These are phyloP conservation scores for Solanum gracilifrons DNA, from an alignment of 257 asterid genomes.

Conservation along the genomic window DNA sequence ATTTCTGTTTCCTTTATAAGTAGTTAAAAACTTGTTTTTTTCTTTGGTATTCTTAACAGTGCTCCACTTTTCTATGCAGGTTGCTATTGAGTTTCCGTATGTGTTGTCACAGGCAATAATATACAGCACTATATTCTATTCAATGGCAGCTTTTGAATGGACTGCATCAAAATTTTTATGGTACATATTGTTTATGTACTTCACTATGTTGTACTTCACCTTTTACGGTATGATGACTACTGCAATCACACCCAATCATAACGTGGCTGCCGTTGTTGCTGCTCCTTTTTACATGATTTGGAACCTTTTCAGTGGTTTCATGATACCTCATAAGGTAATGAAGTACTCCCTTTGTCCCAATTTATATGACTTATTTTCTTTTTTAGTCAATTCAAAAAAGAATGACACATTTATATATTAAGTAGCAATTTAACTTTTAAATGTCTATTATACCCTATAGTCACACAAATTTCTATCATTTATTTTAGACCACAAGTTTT, in stretches of 20 bases:
- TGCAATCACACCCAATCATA: constrained; percentile 89
- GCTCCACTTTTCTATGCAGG: constrained; percentile 37
- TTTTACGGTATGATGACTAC: constrained; percentile 96
- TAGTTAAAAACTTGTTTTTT: neutral
- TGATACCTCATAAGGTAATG: constrained; percentile 92
- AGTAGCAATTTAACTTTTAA: no score
- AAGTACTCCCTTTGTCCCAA: neutral
- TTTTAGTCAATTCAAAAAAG: neutral
- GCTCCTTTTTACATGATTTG: constrained; percentile 96
- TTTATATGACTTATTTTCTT: neutral
- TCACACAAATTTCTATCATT: neutral
- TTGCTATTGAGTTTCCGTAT: constrained; percentile 77
- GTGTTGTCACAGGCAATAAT: constrained; percentile 57
- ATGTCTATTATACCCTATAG: neutral
- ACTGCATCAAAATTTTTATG: constrained; percentile 43
- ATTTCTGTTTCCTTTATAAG: neutral
- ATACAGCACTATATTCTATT: constrained; percentile 65
- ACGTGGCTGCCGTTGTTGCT: constrained; percentile 73
- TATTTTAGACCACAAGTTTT: no score
- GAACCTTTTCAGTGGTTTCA: constrained; percentile 94
- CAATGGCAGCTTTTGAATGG: constrained; percentile 87
- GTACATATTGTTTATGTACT: constrained; percentile 71
- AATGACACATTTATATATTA: neutral
- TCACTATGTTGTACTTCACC: constrained; percentile 82
- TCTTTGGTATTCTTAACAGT: neutral